Percentiles rank a stretch among this genome's conserved stretches.
These are phyloP conservation scores for Cordyceps cicadae DNA, from an alignment of 2,329 filamentous ascomycete genomes.

Conservation along the genomic window DNA sequence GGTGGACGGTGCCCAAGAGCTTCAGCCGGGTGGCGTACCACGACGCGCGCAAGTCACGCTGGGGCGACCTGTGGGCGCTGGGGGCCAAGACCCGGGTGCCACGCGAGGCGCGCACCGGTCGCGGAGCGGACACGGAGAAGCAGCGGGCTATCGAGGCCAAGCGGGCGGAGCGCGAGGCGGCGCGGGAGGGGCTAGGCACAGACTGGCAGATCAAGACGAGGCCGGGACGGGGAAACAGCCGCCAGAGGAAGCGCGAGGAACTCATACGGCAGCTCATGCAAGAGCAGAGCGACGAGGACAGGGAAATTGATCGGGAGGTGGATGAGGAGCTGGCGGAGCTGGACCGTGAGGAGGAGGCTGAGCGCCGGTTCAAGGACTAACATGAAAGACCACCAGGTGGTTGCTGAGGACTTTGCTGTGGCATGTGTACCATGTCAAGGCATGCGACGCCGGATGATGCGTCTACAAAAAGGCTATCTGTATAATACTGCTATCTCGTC, in stretches of 20 bases:
- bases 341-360: conserved; percentile 2
- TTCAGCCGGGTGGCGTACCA: conserved; percentile 78
- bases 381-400: not conserved
- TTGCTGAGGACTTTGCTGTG: not conserved
- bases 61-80: conserved; percentile 94
- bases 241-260: conserved; percentile 28
- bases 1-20: conserved; percentile 83
- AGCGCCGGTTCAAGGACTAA: conserved; percentile 6
- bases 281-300: conserved; percentile 26
- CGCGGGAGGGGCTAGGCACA: conserved; percentile 24
- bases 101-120: conserved; percentile 54
- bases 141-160: conserved; percentile 35
- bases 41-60: conserved; percentile 80
- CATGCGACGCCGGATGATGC: not conserved
- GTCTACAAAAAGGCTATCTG: not conserved
- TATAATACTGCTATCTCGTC: not conserved
- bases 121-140: conserved; percentile 37
- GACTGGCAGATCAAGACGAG: conserved; percentile 20
- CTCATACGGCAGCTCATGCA: conserved; percentile 32
- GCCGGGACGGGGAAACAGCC: conserved; percentile 33
- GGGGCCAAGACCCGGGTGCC: conserved; percentile 77
- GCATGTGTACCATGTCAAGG: not conserved
- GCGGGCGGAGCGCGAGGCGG: conserved; percentile 29
- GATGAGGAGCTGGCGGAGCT: conserved; percentile 20
- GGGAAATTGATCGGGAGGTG: conserved; percentile 22